phyloP scores from a whole-genome alignment of 1,139 yeast species.

The Saccharomyces hybrid region DNA sequence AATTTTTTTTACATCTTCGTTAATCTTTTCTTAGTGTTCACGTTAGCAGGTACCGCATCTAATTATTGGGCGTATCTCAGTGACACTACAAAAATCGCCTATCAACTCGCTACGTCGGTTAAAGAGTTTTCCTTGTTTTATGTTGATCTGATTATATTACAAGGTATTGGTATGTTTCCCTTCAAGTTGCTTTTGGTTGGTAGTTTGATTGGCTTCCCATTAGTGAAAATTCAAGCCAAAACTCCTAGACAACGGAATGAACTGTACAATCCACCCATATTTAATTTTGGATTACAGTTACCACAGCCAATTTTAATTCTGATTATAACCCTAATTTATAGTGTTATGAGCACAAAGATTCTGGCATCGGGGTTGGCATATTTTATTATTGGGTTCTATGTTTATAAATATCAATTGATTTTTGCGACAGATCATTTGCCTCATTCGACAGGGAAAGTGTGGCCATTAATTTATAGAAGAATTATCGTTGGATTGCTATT shows the following conservation, averaged over 20 bases:
- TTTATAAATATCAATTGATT: constrained; percentile 71
- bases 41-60: constrained; percentile 73
- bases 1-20: constrained; percentile 74
- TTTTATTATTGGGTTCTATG: constrained; percentile 66
- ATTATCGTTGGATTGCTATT: constrained; percentile 61
- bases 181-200: constrained; percentile 60
- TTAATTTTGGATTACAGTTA: constrained; percentile 71
- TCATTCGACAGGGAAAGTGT: constrained; percentile 81
- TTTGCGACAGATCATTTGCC: constrained; percentile 81
- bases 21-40: constrained; percentile 68
- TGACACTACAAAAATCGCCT: constrained; percentile 69
- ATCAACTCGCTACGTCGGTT: constrained; percentile 62
- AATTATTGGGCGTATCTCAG: constrained; percentile 69
- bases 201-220: constrained; percentile 54
- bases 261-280: constrained; percentile 66
- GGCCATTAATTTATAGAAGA: constrained; percentile 75
- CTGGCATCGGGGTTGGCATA: constrained; percentile 65
- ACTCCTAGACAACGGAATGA: constrained; percentile 66
- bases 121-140: constrained; percentile 63
- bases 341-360: constrained; percentile 70
- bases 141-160: constrained; percentile 64
- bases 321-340: constrained; percentile 67
- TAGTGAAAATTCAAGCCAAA: constrained; percentile 47
- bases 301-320: constrained; percentile 76
- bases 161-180: constrained; percentile 75